Evolutionary conservation across 129 eudicot species (phyloP).

Genomic region (Tagetes patula): DNA sequence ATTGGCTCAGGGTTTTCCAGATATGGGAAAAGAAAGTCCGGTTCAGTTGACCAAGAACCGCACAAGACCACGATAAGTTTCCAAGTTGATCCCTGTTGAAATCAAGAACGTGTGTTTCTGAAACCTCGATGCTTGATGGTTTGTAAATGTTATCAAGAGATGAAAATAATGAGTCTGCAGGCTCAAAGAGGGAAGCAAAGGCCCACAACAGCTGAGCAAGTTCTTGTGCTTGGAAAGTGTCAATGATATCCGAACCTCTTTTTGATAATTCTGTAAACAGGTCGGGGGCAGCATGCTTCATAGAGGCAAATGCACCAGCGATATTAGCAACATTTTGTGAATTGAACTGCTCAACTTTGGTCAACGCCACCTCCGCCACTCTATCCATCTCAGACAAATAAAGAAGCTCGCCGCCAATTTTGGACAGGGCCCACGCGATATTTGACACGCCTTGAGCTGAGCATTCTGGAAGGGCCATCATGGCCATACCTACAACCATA

Average conservation of each 20-base stretch:
- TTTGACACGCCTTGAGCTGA: slow-evolving; percentile 91
- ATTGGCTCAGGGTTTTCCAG: slow-evolving; percentile 62
- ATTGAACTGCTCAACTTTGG: slow-evolving; percentile 67
- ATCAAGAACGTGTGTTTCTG: slow-evolving; percentile 36
- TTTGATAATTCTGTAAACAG: slow-evolving; percentile 60
- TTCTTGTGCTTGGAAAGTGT: slow-evolving; percentile 75
- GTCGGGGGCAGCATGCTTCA: slow-evolving; percentile 87
- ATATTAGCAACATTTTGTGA: slow-evolving; percentile 89
- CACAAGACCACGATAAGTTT: slow-evolving; percentile 86
- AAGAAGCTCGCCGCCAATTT: slow-evolving; percentile 95
- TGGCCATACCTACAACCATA: slow-evolving; percentile 96
- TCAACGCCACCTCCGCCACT: slow-evolving; percentile 84
- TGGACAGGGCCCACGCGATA: slow-evolving; percentile 95
- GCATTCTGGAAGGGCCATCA: slow-evolving; percentile 84
- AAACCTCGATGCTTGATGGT: slow-evolving; percentile 10
- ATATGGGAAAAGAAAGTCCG: slow-evolving; percentile 53
- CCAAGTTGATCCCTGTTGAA: slow-evolving; percentile 76
- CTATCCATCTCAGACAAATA: slow-evolving; percentile 90
- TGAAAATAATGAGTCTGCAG: slow-evolving; percentile 54
- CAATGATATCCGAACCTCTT: slow-evolving; percentile 57
- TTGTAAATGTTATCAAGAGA: slow-evolving; percentile 63
- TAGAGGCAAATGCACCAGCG: slow-evolving; percentile 93
- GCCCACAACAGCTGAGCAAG: slow-evolving; percentile 95
- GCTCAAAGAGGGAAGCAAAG: slow-evolving; percentile 80
- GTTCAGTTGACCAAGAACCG: slow-evolving; percentile 79